These are phyloP conservation scores for Wickerhamomyces sp. DNA, from an alignment of 1,139 yeast genomes.

Conservation along the genomic window DNA sequence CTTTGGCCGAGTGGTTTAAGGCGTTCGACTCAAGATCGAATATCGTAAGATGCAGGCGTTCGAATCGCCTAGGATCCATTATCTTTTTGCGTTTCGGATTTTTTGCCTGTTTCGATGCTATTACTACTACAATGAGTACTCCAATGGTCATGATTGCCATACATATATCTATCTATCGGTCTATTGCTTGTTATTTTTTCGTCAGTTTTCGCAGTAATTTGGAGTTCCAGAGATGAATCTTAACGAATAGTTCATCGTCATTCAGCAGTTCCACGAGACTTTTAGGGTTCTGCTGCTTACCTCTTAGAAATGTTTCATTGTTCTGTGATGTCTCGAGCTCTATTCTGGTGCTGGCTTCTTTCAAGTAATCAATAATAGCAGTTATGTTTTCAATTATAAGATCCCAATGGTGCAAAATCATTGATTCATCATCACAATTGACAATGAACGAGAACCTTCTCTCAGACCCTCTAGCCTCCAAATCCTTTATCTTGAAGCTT, in stretches of 20 bases:
- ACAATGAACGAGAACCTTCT: conserved; percentile 66
- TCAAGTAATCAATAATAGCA: conserved; percentile 47
- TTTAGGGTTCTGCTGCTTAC: conserved; percentile 48
- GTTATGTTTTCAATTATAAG: conserved; percentile 45
- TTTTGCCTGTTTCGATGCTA: too few relatives aligned
- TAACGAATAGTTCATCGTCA: conserved; percentile 56
- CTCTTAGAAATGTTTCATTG: conserved; percentile 39
- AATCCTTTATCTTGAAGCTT: conserved; percentile 64
- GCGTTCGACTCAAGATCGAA: conserved; percentile 17
- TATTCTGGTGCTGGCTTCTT: conserved; percentile 35
- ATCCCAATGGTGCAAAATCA: conserved; percentile 54
- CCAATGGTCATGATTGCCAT: too few relatives aligned
- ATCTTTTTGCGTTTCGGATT: background rate
- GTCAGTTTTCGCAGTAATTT: conserved; percentile 31
- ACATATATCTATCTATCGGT: background rate
- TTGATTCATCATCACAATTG: conserved; percentile 52
- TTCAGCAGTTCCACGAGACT: conserved; percentile 55
- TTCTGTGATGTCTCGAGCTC: conserved; percentile 25
- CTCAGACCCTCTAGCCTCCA: conserved; percentile 74
- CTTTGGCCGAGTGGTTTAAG: conserved; percentile 18
- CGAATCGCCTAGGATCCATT: conserved; percentile 15
- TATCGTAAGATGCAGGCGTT: conserved; percentile 16
- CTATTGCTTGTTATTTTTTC: conserved; percentile 9
- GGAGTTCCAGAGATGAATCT: conserved; percentile 63
- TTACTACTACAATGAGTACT: too few relatives aligned